Percentiles rank a stretch among this genome's conserved stretches.
Evolutionary conservation across 2,329 filamentous ascomycete genomes (phyloP).

Genomic region (Paraphaeosphaeria minitans): DNA sequence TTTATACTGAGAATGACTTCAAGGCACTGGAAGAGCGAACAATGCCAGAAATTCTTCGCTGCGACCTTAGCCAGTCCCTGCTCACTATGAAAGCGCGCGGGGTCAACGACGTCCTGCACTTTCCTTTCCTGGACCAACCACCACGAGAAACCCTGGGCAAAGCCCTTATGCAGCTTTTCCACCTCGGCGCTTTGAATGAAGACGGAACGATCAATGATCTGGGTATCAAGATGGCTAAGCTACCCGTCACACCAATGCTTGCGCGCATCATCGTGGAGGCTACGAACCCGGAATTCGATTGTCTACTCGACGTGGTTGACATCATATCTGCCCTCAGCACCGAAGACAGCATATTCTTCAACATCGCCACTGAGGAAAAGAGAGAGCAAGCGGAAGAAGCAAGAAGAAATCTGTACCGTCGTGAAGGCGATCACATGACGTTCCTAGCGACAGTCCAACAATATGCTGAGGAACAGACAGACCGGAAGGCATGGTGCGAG

Average conservation of each 20-base stretch:
- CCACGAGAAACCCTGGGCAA: constrained; percentile 78
- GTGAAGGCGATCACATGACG: constrained; percentile 69
- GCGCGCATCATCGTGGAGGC: constrained; percentile 84
- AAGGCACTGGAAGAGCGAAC: constrained; percentile 72
- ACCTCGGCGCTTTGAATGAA: constrained; percentile 76
- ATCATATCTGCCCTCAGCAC: constrained; percentile 72
- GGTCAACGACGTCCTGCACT: constrained; percentile 78
- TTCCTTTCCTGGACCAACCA: constrained; percentile 85
- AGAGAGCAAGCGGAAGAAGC: constrained; percentile 63
- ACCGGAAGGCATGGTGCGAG: constrained; percentile 65
- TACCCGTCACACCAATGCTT: constrained; percentile 81
- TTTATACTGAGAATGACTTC: constrained; percentile 85
- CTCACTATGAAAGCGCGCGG: constrained; percentile 93
- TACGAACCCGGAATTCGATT: constrained; percentile 70
- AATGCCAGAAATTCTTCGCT: constrained; percentile 86
- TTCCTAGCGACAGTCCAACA: constrained; percentile 64
- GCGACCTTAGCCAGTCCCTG: constrained; percentile 83
- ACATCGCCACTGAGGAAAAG: constrained; percentile 63
- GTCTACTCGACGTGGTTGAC: constrained; percentile 82
- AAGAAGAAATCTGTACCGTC: constrained; percentile 60
- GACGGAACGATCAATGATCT: constrained; percentile 73
- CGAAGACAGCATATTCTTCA: constrained; percentile 64
- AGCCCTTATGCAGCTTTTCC: constrained; percentile 78
- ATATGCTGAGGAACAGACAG: constrained; percentile 62
- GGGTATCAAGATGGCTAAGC: constrained; percentile 77